Evolutionary conservation across 2,329 filamentous ascomycete genomes (phyloP).

Genomic region (Fusarium tricinctum): DNA sequence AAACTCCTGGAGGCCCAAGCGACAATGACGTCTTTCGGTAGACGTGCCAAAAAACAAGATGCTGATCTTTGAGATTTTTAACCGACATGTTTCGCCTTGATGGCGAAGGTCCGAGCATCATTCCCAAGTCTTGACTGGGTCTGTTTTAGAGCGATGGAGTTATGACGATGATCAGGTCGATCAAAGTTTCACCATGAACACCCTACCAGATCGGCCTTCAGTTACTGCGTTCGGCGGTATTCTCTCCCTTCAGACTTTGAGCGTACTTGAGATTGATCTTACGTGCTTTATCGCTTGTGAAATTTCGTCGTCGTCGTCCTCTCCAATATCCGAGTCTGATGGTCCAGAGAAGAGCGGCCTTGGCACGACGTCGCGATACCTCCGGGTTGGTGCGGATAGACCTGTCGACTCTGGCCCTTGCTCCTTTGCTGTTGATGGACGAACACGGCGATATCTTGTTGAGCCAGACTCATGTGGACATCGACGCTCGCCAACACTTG

Average conservation of each 20-base stretch:
- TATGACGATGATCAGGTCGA: slow-evolving; percentile 28
- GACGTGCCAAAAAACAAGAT: neutral
- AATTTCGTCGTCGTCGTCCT: slow-evolving; percentile 51
- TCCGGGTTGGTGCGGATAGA: slow-evolving; percentile 43
- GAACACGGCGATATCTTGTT: slow-evolving; percentile 33
- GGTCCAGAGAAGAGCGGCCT: slow-evolving; percentile 49
- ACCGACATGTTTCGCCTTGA: slow-evolving; percentile 19
- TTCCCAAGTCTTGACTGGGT: slow-evolving; percentile 5
- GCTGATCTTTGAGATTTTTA: neutral
- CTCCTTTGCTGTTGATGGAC: slow-evolving; percentile 18
- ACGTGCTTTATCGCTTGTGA: slow-evolving; percentile 51
- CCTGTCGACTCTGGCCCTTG: slow-evolving; percentile 37
- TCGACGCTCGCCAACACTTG: slow-evolving; percentile 65
- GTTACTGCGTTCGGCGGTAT: neutral
- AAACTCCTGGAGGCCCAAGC: neutral
- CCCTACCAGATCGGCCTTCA: slow-evolving; percentile 15
- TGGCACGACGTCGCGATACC: slow-evolving; percentile 46
- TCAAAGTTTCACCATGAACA: slow-evolving; percentile 26
- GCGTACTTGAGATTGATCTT: slow-evolving; percentile 51
- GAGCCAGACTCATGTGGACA: slow-evolving; percentile 61
- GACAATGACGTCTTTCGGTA: neutral
- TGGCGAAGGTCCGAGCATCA: slow-evolving; percentile 1
- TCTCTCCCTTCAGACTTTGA: slow-evolving; percentile 43
- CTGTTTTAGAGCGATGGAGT: slow-evolving; percentile 17
- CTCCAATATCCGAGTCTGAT: slow-evolving; percentile 42